A percentile compares a stretch with the other conserved stretches of the same genome.
These are phyloP conservation scores for Corynascus novoguineensis DNA, from an alignment of 495 filamentous ascomycete genomes.

Conservation along the genomic window DNA sequence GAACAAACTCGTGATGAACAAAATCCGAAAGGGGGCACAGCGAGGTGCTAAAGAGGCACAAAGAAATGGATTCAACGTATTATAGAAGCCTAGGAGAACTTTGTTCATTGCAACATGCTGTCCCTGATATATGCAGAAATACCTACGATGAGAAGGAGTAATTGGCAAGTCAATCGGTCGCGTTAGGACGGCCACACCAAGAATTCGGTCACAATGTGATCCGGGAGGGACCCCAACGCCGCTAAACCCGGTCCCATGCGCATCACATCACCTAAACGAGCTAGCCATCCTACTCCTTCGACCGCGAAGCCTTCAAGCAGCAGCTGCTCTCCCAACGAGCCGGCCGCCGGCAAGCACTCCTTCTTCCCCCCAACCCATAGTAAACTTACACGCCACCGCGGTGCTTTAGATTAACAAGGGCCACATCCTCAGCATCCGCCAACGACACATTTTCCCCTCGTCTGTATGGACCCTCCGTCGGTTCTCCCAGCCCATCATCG, in stretches of 20 bases:
- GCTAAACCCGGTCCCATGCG: not conserved
- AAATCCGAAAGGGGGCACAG: too few species aligned
- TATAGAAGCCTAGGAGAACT: too few species aligned
- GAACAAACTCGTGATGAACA: too few species aligned
- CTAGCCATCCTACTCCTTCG: not conserved
- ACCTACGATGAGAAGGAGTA: too few species aligned
- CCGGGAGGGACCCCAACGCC: not conserved
- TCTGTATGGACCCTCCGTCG: not conserved
- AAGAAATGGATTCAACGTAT: too few species aligned
- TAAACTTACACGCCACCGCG: conserved; percentile 7
- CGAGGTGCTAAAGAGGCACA: too few species aligned
- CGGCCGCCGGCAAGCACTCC: not conserved
- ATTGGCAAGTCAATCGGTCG: too few species aligned
- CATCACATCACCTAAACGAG: not conserved
- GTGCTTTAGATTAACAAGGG: not conserved
- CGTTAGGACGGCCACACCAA: not conserved
- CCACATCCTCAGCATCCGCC: not conserved
- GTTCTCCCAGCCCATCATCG: not conserved
- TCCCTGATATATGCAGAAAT: too few species aligned
- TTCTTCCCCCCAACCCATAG: conserved; percentile 6
- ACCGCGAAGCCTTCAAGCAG: not conserved
- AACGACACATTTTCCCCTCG: not conserved
- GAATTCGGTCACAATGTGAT: not conserved
- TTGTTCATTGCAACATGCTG: too few species aligned
- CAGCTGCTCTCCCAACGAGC: conserved; percentile 9